These are phyloP conservation scores for Eimeria maxima DNA, from an alignment of 169 alveolate species.

Conservation along the genomic window DNA sequence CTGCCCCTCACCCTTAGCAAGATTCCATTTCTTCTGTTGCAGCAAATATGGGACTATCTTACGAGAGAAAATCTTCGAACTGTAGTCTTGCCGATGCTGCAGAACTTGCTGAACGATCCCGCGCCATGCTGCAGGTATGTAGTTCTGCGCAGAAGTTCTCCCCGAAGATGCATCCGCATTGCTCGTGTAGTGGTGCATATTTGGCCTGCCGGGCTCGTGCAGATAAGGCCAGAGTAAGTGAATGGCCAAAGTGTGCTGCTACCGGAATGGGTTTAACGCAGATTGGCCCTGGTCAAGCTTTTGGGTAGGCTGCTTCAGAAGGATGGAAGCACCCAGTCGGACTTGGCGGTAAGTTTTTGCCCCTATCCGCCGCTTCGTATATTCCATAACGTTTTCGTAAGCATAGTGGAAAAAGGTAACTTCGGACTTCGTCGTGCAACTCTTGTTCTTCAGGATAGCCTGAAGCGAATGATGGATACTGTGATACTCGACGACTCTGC, in stretches of 20 bases:
- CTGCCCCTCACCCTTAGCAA: neutral
- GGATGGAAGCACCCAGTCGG: neutral
- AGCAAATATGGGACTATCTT: slow-evolving; percentile 68
- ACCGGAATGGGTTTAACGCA: slow-evolving; percentile 15
- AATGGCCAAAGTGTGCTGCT: neutral
- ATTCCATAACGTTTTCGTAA: neutral
- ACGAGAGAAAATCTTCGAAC: neutral
- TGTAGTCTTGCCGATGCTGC: slow-evolving; percentile 47
- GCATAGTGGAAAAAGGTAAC: neutral
- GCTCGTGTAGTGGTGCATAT: neutral
- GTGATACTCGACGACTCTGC: slow-evolving; percentile 3
- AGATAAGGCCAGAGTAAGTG: neutral
- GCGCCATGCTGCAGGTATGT: slow-evolving; percentile 77
- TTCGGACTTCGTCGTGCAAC: neutral
- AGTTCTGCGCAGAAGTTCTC: neutral
- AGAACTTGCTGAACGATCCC: slow-evolving; percentile 52
- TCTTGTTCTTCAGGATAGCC: neutral
- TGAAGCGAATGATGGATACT: slow-evolving; percentile 57
- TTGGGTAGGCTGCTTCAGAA: neutral
- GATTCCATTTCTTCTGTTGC: neutral
- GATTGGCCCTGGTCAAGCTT: slow-evolving; percentile 65
- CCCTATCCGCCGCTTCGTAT: neutral
- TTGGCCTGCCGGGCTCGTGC: neutral
- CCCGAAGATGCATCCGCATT: neutral
- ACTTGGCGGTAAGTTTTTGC: slow-evolving; percentile 8